Conservation (phyloP, 108 stramenopile species). For the Cyclotella atomus region DNA sequence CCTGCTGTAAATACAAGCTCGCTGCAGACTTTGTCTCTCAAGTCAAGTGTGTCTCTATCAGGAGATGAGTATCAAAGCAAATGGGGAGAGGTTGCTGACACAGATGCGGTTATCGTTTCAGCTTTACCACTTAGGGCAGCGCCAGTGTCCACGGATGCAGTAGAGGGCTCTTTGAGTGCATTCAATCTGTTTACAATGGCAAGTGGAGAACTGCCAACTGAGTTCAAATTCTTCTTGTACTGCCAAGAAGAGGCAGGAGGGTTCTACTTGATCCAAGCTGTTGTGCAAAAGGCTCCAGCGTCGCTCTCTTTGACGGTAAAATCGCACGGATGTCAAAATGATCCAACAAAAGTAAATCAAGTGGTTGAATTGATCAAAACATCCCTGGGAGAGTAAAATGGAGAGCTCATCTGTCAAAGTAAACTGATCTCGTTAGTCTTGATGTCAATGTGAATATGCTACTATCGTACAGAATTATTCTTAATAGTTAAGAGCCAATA, state of each 20-base stretch:
- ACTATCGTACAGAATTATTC: neutral
- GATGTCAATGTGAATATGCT: neutral
- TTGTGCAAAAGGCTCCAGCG: constrained; percentile 56
- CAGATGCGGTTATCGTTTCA: constrained; percentile 64
- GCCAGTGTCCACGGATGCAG: constrained; percentile 61
- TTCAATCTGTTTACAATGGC: constrained; percentile 85
- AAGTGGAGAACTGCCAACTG: constrained; percentile 84
- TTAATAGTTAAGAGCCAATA: neutral
- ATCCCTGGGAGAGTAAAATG: constrained; percentile 32
- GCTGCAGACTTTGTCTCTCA: constrained; percentile 56
- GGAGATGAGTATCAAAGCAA: constrained; percentile 86
- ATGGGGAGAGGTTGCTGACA: constrained; percentile 81
- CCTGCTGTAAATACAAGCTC: constrained; percentile 23
- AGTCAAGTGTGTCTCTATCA: constrained; percentile 61
- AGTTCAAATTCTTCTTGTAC: constrained; percentile 93
- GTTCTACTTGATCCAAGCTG: constrained; percentile 74
- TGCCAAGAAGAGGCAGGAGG: constrained; percentile 66
- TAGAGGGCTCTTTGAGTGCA: constrained; percentile 65
- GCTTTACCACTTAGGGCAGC: constrained; percentile 50
- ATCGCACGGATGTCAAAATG: constrained; percentile 40
- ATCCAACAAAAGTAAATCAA: constrained; percentile 44
- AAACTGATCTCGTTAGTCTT: too few relatives aligned
- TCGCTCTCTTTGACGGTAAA: constrained; percentile 71
- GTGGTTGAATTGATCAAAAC: constrained; percentile 44
- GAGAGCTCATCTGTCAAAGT: too few relatives aligned